A percentile compares a stretch with the other conserved stretches of the same genome.
Conservation (phyloP, 2,329 filamentous ascomycete species). For the Talaromyces verruculosus region DNA sequence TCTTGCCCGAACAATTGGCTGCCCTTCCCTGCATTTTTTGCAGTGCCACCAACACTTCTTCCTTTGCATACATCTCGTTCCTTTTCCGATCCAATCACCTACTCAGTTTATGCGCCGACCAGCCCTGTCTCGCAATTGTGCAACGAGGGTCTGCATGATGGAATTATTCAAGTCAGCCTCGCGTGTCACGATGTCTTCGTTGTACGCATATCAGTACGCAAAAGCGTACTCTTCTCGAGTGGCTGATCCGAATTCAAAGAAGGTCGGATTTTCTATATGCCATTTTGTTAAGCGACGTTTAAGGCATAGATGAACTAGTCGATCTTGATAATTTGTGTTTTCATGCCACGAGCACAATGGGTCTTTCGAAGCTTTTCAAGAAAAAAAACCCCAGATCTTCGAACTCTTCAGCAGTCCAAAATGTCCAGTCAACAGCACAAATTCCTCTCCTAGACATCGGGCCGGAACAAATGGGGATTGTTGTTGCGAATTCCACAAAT, state of each 20-base stretch:
- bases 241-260: neutral
- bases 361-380: neutral
- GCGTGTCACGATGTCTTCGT: neutral
- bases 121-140: neutral
- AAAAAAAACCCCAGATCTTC: neutral
- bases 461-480: neutral
- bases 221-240: neutral
- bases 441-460: neutral
- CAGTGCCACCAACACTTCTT: neutral
- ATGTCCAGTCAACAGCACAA: neutral
- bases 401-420: neutral
- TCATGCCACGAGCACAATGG: neutral
- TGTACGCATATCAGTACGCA: neutral
- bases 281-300: neutral
- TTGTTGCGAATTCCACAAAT: conserved; percentile 13
- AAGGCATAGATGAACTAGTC: neutral
- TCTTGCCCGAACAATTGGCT: conserved; percentile 10
- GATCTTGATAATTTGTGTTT: neutral
- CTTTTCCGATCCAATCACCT: neutral
- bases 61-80: neutral
- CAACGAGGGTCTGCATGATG: neutral
- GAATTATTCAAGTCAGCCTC: neutral
- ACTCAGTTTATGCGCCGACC: neutral
- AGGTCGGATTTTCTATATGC: neutral
- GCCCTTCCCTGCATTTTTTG: neutral